These are phyloP conservation scores for Pestalotiopsis sp. DNA, from an alignment of 2,329 filamentous ascomycete species.

Conservation along the genomic window DNA sequence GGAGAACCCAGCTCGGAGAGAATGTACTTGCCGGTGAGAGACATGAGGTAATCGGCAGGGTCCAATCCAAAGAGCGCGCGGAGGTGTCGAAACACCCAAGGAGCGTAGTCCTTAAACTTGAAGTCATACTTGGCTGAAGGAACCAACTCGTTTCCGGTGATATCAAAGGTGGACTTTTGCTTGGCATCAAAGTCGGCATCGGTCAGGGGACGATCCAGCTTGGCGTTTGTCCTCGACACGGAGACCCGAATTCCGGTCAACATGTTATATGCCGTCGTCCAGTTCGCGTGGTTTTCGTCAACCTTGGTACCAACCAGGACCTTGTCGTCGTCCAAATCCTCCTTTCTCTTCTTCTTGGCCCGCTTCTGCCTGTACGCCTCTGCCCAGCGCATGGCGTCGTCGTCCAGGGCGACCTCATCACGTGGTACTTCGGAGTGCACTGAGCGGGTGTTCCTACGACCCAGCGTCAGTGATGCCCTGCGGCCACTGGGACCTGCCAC, in stretches of 20 bases:
- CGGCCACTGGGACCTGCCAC: slow-evolving; percentile 59
- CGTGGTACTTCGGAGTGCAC: slow-evolving; percentile 81
- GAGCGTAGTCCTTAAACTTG: slow-evolving; percentile 99
- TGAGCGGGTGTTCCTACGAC: slow-evolving; percentile 77
- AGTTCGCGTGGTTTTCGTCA: slow-evolving; percentile 95
- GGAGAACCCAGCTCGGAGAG: slow-evolving; percentile 95
- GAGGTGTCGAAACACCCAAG: slow-evolving; percentile 96
- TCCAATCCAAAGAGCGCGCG: slow-evolving; percentile 87
- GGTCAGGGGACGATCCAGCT: slow-evolving; percentile 86
- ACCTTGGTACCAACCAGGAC: slow-evolving; percentile 97
- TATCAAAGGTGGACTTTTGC: slow-evolving; percentile 98
- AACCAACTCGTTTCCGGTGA: slow-evolving; percentile 95
- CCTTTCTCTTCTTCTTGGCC: slow-evolving; percentile 81
- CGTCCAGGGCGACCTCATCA: slow-evolving; percentile 83
- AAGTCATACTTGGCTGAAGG: slow-evolving; percentile 99
- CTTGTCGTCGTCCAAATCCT: slow-evolving; percentile 88
- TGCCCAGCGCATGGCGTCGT: slow-evolving; percentile 88
- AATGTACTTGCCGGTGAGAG: slow-evolving; percentile 97
- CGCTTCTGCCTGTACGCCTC: slow-evolving; percentile 91
- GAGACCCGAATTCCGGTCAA: slow-evolving; percentile 97
- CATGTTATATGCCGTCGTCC: slow-evolving; percentile 99
- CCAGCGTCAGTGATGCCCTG: slow-evolving; percentile 81
- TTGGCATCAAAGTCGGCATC: slow-evolving; percentile 90
- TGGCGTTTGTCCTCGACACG: slow-evolving; percentile 94
- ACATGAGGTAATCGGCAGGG: slow-evolving; percentile 97